A percentile compares a stretch with the other conserved stretches of the same genome.
These are phyloP conservation scores for Myriosclerotinia duriaeana DNA, from an alignment of 2,329 filamentous ascomycete species.

Conservation along the genomic window DNA sequence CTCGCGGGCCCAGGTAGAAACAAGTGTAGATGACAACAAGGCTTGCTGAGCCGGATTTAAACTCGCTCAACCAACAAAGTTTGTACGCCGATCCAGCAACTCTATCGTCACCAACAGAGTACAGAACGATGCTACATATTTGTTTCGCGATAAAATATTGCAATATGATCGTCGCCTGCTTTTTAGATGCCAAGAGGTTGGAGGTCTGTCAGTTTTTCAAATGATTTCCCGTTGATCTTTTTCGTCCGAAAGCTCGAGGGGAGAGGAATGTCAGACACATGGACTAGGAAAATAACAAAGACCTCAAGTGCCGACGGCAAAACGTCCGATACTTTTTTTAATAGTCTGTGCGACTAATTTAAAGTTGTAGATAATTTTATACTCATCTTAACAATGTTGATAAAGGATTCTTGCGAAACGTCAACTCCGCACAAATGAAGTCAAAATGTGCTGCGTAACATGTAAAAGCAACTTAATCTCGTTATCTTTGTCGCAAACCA, in stretches of 20 bases:
- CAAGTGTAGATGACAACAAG: not conserved
- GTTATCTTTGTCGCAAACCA: not conserved
- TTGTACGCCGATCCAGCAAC: conserved; percentile 1
- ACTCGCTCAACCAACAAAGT: not conserved
- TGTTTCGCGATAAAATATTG: not conserved
- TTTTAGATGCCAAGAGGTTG: not conserved
- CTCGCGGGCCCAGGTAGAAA: not conserved
- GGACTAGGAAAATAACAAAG: not conserved
- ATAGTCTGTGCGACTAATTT: not conserved
- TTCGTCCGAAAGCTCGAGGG: not conserved
- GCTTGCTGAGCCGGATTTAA: not conserved
- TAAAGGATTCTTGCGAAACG: not conserved
- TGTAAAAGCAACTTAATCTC: not conserved
- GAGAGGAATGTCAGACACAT: not conserved
- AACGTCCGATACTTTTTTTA: not conserved
- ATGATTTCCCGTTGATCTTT: not conserved
- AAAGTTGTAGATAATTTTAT: not conserved
- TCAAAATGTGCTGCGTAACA: not conserved
- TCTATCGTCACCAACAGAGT: not conserved
- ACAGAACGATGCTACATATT: not conserved
- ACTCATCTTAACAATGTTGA: not conserved
- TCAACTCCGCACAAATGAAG: not conserved
- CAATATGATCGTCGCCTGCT: not conserved
- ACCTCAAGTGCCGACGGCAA: not conserved
- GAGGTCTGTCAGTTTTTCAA: not conserved